These are phyloP conservation scores for Nakazawaea ishiwadae DNA, from an alignment of 805 yeast species.

Conservation along the genomic window DNA sequence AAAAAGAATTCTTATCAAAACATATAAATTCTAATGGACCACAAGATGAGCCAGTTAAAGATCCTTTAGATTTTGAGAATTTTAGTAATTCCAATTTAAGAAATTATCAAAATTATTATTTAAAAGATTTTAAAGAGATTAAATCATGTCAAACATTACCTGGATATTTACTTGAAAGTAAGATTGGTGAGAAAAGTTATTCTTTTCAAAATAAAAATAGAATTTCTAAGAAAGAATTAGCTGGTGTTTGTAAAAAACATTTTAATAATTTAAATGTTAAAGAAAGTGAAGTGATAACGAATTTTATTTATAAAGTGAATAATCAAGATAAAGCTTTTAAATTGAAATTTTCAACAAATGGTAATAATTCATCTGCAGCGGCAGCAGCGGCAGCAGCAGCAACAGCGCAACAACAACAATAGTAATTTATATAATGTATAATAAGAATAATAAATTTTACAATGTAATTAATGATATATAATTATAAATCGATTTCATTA, in stretches of 20 bases:
- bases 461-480: background rate
- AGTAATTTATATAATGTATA: too few relatives aligned
- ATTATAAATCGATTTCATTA: constrained; percentile 9
- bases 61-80: constrained; percentile 66
- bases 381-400: background rate
- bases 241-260: constrained; percentile 61
- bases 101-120: constrained; percentile 55
- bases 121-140: constrained; percentile 23
- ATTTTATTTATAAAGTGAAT: constrained; percentile 80
- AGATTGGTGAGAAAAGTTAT: constrained; percentile 68
- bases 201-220: constrained; percentile 36
- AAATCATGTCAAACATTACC: constrained; percentile 61
- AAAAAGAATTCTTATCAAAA: constrained; percentile 59
- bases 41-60: constrained; percentile 40
- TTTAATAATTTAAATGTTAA: constrained; percentile 54
- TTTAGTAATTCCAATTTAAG: constrained; percentile 63
- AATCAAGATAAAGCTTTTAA: constrained; percentile 46
- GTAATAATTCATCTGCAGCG: background rate
- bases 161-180: constrained; percentile 67
- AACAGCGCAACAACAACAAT: background rate
- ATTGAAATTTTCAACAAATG: constrained; percentile 31
- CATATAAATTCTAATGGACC: constrained; percentile 77
- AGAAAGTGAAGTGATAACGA: constrained; percentile 84
- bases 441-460: constrained; percentile 2
- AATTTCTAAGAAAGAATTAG: constrained; percentile 55